These are phyloP conservation scores for Flammula alnicola DNA, from an alignment of 1,284 basidiomycete genomes.

Conservation along the genomic window DNA sequence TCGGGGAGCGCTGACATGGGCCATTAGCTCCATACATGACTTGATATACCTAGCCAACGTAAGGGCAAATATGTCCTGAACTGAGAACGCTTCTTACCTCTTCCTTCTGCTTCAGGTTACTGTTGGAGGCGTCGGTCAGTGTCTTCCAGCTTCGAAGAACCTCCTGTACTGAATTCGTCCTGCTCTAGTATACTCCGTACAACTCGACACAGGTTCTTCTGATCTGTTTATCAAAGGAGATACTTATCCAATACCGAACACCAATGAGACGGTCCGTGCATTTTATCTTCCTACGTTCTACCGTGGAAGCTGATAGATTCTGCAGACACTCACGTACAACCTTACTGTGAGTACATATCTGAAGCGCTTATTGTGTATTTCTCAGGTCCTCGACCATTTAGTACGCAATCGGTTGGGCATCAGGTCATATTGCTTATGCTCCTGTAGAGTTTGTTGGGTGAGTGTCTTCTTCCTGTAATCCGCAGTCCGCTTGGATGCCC, in stretches of 20 bases:
- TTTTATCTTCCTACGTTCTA: conserved; percentile 5
- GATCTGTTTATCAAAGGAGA: conserved; percentile 76
- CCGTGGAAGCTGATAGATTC: conserved; percentile 16
- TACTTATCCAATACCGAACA: conserved; percentile 54
- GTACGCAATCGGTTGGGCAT: conserved; percentile 82
- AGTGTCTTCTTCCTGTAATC: conserved; percentile 19
- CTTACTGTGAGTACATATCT: conserved; percentile 56
- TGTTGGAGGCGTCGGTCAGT: conserved; percentile 62
- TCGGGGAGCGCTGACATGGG: conserved; percentile 11
- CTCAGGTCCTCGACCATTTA: conserved; percentile 31
- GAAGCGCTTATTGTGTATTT: not conserved
- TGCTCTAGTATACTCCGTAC: conserved; percentile 63
- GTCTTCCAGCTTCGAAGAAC: not conserved
- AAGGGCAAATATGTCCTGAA: conserved; percentile 32
- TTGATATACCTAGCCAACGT: conserved; percentile 78
- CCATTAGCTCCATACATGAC: conserved; percentile 66
- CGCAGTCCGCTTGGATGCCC: not conserved
- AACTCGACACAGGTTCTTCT: conserved; percentile 82
- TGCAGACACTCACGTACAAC: conserved; percentile 52
- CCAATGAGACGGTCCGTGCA: conserved; percentile 54
- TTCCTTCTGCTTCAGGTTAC: conserved; percentile 51
- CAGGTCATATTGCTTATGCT: conserved; percentile 64
- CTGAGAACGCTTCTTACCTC: not conserved
- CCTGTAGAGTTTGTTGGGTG: conserved; percentile 72
- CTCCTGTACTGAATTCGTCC: conserved; percentile 2